These are phyloP conservation scores for Sapria himalayana DNA, from an alignment of 345 rosid species.

Conservation along the genomic window DNA sequence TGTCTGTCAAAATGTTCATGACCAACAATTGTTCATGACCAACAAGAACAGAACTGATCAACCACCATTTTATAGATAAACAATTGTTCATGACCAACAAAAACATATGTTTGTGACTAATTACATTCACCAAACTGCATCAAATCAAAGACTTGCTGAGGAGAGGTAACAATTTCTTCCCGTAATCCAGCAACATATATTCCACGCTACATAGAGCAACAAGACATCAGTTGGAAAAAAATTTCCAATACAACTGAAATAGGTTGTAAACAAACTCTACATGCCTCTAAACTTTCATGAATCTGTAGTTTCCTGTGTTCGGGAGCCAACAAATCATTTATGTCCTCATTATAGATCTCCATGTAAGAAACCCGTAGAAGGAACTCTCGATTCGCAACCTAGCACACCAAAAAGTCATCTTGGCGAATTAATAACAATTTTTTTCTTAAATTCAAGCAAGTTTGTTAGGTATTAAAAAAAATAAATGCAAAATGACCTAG, in stretches of 20 bases:
- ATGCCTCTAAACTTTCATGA: conserved; percentile 76
- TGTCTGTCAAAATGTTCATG: too few species aligned
- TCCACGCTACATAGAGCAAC: conserved; percentile 36
- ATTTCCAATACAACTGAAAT: neutral
- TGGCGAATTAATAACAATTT: too few species aligned
- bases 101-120: too few species aligned
- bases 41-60: too few species aligned
- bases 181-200: conserved; percentile 85
- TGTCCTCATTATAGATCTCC: conserved; percentile 93
- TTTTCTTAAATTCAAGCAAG: too few species aligned
- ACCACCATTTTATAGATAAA: too few species aligned
- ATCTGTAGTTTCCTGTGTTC: conserved; percentile 87
- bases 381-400: conserved; percentile 72
- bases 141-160: conserved; percentile 73
- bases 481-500: too few species aligned
- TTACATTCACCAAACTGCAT: conserved; percentile 90
- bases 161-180: conserved; percentile 86
- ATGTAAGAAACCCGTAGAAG: conserved; percentile 82
- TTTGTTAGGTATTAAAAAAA: too few species aligned
- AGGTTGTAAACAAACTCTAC: neutral
- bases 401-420: conserved; percentile 5
- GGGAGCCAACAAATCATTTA: conserved; percentile 75
- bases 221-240: conserved; percentile 1
- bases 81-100: too few species aligned
- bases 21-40: too few species aligned